Base-by-base conservation (phyloP, 805 yeast genomes). In the Candida insectalens region DNA sequence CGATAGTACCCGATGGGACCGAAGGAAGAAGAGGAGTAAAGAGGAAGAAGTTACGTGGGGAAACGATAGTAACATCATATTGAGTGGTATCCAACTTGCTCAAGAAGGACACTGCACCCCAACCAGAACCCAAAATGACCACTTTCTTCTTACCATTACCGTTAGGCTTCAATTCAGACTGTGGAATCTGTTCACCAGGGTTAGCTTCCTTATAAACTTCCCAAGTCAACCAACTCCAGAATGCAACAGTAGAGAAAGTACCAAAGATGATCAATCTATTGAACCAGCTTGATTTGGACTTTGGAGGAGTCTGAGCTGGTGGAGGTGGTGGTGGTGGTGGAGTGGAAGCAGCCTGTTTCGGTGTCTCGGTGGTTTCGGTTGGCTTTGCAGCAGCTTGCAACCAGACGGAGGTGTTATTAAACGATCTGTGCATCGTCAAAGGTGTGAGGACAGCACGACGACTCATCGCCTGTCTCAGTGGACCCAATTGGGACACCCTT, bases 21-120 rank as follows among this genome's bases (percentile, higher is more conserved):
- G 95, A 83, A 30, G 97, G 96, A 49, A 88, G 69, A 55, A 88
- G 66, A n/a, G 97, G 96, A 37, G 97, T 88, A 70, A 89, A 88
- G 49, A 88, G 67, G 63, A 88, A 87, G 67, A 84, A 89, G 68
- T 88, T 89, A 65, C 96, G 76, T 42, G 97, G 96, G 27, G 95
- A 84, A 30, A 88, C 82, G 36, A 88, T 77, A 32, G 85, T 76
- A 33, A 88, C 96, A 54, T 89, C 84, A 63, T 85, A 88, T 57
- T 79, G 67, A 31, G 88, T 66, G 27, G 96, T 80, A 57, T 88
- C 96, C 56, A 88, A 65, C 53, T 77, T 73, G 63, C 83, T 84
- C 60, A 88, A 69, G 40, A 87, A 63, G 5, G 95, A 77, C 35
- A 88, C 79, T 9, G 94, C 74, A 40, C 95, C 96, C 97, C 97